These are phyloP conservation scores for Pulicaria dysenterica DNA, from an alignment of 129 eudicot genomes.

Conservation along the genomic window DNA sequence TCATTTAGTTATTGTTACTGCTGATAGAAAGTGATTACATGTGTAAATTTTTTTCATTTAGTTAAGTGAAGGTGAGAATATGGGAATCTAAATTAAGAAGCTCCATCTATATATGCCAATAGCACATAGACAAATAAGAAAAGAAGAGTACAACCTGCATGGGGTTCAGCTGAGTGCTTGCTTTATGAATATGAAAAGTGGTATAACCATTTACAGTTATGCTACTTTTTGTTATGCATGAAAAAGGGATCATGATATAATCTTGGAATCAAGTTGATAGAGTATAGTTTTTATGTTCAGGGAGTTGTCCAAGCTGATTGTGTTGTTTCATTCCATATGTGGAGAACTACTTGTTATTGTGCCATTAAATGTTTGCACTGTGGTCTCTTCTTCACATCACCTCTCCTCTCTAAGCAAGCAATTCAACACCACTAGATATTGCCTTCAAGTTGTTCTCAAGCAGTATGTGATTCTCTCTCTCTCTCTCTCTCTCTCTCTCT, in stretches of 20 bases:
- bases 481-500: conserved; percentile 18
- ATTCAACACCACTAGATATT: conserved; percentile 32
- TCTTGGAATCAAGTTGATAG: conserved; percentile 18
- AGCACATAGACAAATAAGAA: conserved; percentile 31
- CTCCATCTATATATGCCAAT: conserved; percentile 31
- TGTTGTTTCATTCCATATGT: conserved; percentile 17
- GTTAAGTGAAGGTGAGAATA: conserved; percentile 11
- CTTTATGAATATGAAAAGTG: conserved; percentile 30
- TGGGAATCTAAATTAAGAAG: conserved; percentile 22
- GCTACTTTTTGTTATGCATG: conserved; percentile 12
- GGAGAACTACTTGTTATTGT: conserved; percentile 35
- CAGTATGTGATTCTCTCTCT: conserved; percentile 19
- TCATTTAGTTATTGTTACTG: conserved; percentile 17
- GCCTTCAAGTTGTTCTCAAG: conserved; percentile 32
- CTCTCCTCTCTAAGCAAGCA: conserved; percentile 38
- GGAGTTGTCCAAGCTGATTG: conserved; percentile 17
- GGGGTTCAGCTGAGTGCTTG: conserved; percentile 34
- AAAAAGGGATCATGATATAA: not conserved
- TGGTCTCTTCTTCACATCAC: conserved; percentile 28
- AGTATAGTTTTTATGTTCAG: conserved; percentile 24
- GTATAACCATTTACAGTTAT: conserved; percentile 27
- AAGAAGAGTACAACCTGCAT: conserved; percentile 24
- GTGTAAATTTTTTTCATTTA: conserved; percentile 10
- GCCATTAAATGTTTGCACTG: conserved; percentile 41
- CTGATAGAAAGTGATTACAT: conserved; percentile 1